Evolutionary conservation across 1,284 basidiomycete genomes (phyloP).

Genomic region (Abortiporus biennis): DNA sequence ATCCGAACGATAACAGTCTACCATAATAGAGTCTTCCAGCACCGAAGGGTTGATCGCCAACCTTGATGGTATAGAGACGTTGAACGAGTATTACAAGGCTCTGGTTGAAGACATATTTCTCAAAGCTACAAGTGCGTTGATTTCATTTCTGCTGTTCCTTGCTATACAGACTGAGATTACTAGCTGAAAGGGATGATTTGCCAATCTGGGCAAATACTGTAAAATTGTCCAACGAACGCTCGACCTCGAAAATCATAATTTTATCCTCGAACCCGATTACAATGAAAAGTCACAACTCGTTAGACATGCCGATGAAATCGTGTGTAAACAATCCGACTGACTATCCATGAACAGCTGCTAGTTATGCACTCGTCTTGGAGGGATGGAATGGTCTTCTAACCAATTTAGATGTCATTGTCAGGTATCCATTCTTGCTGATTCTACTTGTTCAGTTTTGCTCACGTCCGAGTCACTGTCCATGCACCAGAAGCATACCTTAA

Average conservation of each 20-base stretch:
- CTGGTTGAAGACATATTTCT: slow-evolving; percentile 71
- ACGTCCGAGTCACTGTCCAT: slow-evolving; percentile 86
- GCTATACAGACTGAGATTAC: neutral
- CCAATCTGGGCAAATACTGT: slow-evolving; percentile 69
- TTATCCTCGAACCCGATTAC: slow-evolving; percentile 91
- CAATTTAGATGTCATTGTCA: slow-evolving; percentile 87
- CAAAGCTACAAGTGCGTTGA: slow-evolving; percentile 48
- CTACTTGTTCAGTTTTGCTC: slow-evolving; percentile 39
- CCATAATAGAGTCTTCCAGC: too few species aligned
- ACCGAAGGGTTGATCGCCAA: slow-evolving; percentile 72
- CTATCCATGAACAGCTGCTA: slow-evolving; percentile 55
- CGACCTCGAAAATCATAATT: slow-evolving; percentile 84
- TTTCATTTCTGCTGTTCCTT: neutral
- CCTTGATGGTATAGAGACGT: slow-evolving; percentile 48
- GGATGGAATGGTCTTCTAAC: slow-evolving; percentile 85
- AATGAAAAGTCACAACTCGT: slow-evolving; percentile 81
- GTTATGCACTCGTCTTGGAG: slow-evolving; percentile 88
- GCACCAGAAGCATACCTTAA: slow-evolving; percentile 88
- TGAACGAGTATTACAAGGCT: slow-evolving; percentile 38
- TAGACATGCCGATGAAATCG: slow-evolving; percentile 90
- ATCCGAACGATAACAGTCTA: neutral
- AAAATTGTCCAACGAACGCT: slow-evolving; percentile 97
- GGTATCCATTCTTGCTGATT: slow-evolving; percentile 40
- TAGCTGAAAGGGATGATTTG: slow-evolving; percentile 49
- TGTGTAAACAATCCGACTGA: slow-evolving; percentile 47